Conservation (phyloP, 2,329 filamentous ascomycete species). For the Zymoseptoria tritici region DNA sequence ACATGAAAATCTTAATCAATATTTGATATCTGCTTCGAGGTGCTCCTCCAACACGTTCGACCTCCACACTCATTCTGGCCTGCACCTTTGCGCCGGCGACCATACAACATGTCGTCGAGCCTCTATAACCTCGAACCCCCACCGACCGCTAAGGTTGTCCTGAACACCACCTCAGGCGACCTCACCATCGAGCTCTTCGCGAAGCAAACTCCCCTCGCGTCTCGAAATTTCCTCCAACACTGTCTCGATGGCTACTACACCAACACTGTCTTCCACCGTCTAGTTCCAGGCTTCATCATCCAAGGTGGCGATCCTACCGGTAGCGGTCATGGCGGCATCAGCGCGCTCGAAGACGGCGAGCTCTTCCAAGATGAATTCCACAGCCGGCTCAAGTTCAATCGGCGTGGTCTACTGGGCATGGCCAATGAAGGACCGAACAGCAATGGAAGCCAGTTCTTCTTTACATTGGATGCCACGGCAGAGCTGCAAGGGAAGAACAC, state of each 20-base stretch:
- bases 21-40: not conserved
- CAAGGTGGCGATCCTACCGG: conserved; percentile 94
- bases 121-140: conserved; percentile 93
- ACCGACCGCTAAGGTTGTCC: conserved; percentile 81
- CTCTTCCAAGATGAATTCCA: conserved; percentile 87
- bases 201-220: conserved; percentile 83
- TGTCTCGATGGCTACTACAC: conserved; percentile 94
- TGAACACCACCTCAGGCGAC: conserved; percentile 85
- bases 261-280: conserved; percentile 85
- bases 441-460: conserved; percentile 96
- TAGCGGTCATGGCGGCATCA: conserved; percentile 84
- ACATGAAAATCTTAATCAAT: conserved; percentile 1
- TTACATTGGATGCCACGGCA: conserved; percentile 74
- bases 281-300: conserved; percentile 85
- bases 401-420: conserved; percentile 88
- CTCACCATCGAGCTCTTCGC: conserved; percentile 89
- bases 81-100: not conserved
- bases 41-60: not conserved
- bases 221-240: conserved; percentile 91
- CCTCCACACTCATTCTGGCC: not conserved
- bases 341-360: conserved; percentile 80
- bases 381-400: conserved; percentile 83
- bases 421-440: conserved; percentile 78
- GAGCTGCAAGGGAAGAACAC: conserved; percentile 89
- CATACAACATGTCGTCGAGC: conserved; percentile 61